These are phyloP conservation scores for Aspergillus sp. DNA, from an alignment of 2,329 filamentous ascomycete genomes.

Conservation along the genomic window DNA sequence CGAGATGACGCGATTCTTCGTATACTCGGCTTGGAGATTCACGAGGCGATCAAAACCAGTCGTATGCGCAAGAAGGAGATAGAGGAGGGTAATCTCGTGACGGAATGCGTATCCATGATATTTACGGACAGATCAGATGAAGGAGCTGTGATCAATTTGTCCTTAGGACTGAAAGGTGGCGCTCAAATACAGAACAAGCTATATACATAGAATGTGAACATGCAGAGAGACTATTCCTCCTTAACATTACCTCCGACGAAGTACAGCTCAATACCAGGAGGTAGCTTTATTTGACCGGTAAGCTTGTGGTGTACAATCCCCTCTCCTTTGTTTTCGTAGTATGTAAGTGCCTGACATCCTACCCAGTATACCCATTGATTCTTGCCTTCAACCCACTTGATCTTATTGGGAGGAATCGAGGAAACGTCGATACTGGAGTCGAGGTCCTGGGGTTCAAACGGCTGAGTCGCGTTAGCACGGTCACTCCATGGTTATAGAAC, in stretches of 20 bases:
- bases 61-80: constrained; percentile 2
- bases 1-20: constrained; percentile 1
- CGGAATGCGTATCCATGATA: constrained; percentile 4
- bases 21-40: constrained; percentile 2
- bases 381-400: constrained; percentile 5
- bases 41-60: constrained; percentile 1
- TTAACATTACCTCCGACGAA: constrained; percentile 3
- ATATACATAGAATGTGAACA: constrained; percentile 3
- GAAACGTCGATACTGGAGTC: background rate
- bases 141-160: constrained; percentile 2
- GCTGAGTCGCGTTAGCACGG: background rate
- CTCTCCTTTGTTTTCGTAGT: background rate
- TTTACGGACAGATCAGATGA: constrained; percentile 1
- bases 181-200: constrained; percentile 4
- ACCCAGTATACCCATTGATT: constrained; percentile 3
- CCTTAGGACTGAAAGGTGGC: constrained; percentile 1
- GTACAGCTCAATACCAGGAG: constrained; percentile 3
- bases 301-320: constrained; percentile 1
- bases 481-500: background rate
- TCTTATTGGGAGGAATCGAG: background rate
- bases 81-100: constrained; percentile 2
- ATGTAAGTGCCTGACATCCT: constrained; percentile 1
- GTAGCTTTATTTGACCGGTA: constrained; percentile 4
- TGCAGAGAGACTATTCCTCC: background rate
- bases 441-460: constrained; percentile 3